A percentile compares a stretch with the other conserved stretches of the same genome.
Conservation (phyloP, 768 basidiomycete species). For the Kwoniella heveanensis region DNA sequence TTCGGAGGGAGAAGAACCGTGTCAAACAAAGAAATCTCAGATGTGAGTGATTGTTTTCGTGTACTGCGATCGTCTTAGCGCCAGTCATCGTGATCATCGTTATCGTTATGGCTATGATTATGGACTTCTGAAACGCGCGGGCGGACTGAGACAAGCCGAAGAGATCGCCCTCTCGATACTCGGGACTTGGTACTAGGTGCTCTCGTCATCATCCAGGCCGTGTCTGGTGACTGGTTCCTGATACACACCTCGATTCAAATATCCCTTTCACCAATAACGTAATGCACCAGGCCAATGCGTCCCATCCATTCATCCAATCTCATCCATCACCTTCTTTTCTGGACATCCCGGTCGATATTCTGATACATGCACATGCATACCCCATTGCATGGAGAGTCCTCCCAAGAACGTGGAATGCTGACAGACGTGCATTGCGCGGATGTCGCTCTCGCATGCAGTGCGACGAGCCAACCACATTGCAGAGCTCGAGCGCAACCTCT, state of each 20-base stretch:
- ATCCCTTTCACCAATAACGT: constrained; percentile 8
- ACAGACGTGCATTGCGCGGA: constrained; percentile 7
- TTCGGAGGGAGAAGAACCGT: constrained; percentile 42
- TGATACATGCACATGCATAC: neutral
- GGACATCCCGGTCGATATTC: too few relatives aligned
- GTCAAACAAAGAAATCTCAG: constrained; percentile 45
- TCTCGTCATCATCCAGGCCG: neutral
- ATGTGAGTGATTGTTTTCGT: constrained; percentile 24
- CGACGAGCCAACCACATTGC: constrained; percentile 43
- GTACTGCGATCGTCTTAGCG: neutral
- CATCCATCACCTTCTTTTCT: neutral
- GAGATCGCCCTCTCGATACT: constrained; percentile 11
- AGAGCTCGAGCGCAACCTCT: constrained; percentile 28
- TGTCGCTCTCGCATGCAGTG: constrained; percentile 18
- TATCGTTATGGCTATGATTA: neutral
- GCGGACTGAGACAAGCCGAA: neutral
- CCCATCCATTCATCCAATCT: constrained; percentile 9
- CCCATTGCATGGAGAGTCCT: too few relatives aligned
- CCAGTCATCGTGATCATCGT: neutral
- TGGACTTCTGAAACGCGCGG: neutral
- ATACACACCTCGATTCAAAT: neutral
- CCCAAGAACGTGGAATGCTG: too few relatives aligned
- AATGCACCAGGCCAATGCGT: neutral
- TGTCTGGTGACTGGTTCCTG: constrained; percentile 1
- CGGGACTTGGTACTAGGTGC: neutral